Evolutionary conservation across 495 filamentous ascomycete genomes (phyloP).

Genomic region (Neurospora africana): DNA sequence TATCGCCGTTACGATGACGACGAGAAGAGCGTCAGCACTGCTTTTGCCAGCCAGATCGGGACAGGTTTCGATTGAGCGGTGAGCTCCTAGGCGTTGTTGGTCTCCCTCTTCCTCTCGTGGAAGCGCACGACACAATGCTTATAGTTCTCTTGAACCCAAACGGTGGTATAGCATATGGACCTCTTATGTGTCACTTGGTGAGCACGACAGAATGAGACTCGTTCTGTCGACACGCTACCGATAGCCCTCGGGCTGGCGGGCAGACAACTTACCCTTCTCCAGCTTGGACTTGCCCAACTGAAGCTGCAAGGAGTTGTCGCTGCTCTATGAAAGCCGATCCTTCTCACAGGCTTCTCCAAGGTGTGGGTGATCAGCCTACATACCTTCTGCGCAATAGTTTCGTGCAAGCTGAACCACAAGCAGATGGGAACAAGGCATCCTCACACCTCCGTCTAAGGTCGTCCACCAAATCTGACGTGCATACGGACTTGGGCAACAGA

Average conservation of each 20-base stretch:
- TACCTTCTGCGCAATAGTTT: neutral
- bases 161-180: neutral
- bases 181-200: neutral
- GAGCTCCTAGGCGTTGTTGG: neutral
- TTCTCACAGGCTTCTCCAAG: neutral
- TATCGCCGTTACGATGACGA: constrained; percentile 87
- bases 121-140: neutral
- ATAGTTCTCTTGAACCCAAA: neutral
- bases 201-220: neutral
- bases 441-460: neutral
- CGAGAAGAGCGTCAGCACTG: constrained; percentile 87
- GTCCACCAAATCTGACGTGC: neutral
- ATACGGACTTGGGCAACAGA: neutral
- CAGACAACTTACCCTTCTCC: neutral
- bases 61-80: constrained; percentile 70
- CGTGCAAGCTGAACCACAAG: neutral
- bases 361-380: neutral
- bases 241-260: neutral
- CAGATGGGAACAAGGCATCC: neutral
- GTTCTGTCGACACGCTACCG: neutral
- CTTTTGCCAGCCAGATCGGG: constrained; percentile 90
- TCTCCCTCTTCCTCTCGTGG: neutral
- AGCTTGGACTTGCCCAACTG: neutral
- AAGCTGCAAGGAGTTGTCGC: neutral
- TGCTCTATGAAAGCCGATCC: neutral